phyloP scores from a whole-genome alignment of 192 early-diverging fungal species.

The Coemansia sp. region DNA sequence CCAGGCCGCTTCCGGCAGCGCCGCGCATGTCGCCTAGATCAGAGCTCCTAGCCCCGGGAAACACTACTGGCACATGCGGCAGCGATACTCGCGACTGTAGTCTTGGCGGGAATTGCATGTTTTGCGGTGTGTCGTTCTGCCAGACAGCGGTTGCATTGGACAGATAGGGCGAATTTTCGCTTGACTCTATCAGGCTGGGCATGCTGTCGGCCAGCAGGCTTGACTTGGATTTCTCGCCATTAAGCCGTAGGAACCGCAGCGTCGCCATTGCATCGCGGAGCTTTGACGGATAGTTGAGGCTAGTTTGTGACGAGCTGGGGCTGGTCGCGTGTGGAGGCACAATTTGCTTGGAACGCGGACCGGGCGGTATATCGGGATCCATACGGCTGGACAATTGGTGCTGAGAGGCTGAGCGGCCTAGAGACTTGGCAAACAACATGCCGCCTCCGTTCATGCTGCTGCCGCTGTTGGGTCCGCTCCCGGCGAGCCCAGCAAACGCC shows the following conservation, averaged over 20 bases:
- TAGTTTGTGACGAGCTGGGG: conserved; percentile 44
- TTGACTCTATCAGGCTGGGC: conserved; percentile 33
- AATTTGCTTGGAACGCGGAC: conserved; percentile 8
- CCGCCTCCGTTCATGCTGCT: conserved; percentile 6
- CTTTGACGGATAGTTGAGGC: conserved; percentile 45
- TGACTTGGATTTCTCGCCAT: conserved; percentile 25
- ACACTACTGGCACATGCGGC: conserved; percentile 8
- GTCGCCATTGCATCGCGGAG: conserved; percentile 52
- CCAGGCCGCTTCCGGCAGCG: background rate
- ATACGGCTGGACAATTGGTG: conserved; percentile 19
- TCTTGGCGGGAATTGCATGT: conserved; percentile 12
- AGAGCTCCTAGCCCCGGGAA: background rate
- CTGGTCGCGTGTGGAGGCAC: conserved; percentile 15
- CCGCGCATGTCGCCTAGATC: conserved; percentile 2
- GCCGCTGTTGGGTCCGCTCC: background rate
- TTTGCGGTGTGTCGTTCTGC: conserved; percentile 9
- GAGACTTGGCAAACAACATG: conserved; percentile 4
- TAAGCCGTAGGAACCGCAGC: conserved; percentile 41
- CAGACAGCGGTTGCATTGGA: background rate
- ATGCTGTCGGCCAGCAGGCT: conserved; percentile 31
- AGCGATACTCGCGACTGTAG: conserved; percentile 34
- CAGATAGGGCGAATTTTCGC: conserved; percentile 13
- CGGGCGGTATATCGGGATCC: background rate
- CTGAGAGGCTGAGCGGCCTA: conserved; percentile 43
- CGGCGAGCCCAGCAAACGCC: conserved; percentile 11